Evolutionary conservation across 2,329 filamentous ascomycete genomes (phyloP).

Genomic region (Leptographium procerum): DNA sequence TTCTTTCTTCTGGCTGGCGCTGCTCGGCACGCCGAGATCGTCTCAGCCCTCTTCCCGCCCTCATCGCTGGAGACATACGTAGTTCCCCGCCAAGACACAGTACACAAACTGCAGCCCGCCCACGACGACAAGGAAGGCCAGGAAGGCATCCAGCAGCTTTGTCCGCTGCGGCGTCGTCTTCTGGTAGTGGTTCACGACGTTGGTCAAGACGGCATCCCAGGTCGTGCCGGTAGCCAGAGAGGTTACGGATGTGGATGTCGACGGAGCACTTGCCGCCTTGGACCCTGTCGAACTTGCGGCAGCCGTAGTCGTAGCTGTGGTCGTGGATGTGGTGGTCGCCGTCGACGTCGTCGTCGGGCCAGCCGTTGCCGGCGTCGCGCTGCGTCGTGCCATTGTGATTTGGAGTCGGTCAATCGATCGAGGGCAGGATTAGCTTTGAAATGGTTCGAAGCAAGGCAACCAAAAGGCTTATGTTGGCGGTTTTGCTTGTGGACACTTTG

Average conservation of each 20-base stretch:
- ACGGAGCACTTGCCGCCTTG: not conserved
- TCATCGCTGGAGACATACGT: slow-evolving; percentile 50
- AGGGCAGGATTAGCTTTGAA: not conserved
- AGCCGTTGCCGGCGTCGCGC: slow-evolving; percentile 1
- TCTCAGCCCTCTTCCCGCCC: too few species aligned
- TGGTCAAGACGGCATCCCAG: slow-evolving; percentile 48
- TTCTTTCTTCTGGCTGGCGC: not conserved
- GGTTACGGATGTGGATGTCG: not conserved
- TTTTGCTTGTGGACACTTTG: not conserved
- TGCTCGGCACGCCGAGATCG: not conserved
- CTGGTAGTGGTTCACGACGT: slow-evolving; percentile 69
- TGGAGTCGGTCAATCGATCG: not conserved
- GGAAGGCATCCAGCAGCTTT: slow-evolving; percentile 84
- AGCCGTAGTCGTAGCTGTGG: not conserved
- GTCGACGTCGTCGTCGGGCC: not conserved
- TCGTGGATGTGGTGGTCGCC: not conserved
- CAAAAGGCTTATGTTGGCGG: not conserved
- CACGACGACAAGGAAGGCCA: slow-evolving; percentile 75
- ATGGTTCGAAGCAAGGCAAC: too few species aligned
- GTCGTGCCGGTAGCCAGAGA: not conserved
- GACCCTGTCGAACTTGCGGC: not conserved
- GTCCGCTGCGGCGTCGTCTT: slow-evolving; percentile 77
- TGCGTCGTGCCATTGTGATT: slow-evolving; percentile 2
- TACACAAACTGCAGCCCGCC: slow-evolving; percentile 90
- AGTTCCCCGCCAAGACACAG: slow-evolving; percentile 85